Evolutionary conservation across 805 yeast species (phyloP), one percentile per base, ranked within the genome.

Genomic region (Wickerhamiella brachini): DNA sequence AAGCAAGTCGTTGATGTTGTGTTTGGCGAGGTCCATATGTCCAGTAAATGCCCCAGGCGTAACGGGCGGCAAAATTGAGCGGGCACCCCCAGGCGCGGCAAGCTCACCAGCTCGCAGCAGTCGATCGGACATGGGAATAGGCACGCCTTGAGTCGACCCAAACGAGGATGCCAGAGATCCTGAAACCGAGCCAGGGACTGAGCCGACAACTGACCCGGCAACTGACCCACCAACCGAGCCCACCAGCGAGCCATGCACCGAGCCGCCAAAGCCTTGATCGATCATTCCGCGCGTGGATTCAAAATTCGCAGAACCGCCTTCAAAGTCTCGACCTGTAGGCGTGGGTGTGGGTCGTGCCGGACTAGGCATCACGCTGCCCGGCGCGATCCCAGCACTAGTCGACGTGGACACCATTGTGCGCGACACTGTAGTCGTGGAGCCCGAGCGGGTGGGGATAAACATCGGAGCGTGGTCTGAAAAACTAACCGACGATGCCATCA

Each of bases 1-100:
- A 44, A 93, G 72, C 24, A 93, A 73, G 56, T 85, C 90, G 53
- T 81, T 79, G 1, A 85, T 87, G 1, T 95, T 89, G 62, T 80
- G 85, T 44, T 81, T 83, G 10, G 87, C 88, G 46, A 90, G 85
- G 62, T 87, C 83, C 47, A 45, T 45, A 18, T 45, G 39, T 3
- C 29, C 38, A 2, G 39, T n/a, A 5, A 18, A 20, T 3, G 23
- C 18, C 18, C 39, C 39, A 2, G 47, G 47, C 13, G 38, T 26
- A 23, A 45, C 37, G 24, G 47, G 22, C 17, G 47, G 47, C 31
- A 45, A 20, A 45, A 45, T 29, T 39, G 47, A 45, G 12, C 47
- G 21, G 5, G 41, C 47, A 5, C 47, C 47, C 24, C 47, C 47
- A 8, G 47, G 47, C 6, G 47, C 59, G 3, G 50, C 52, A 9